phyloP scores from a whole-genome alignment of 805 yeast species.

The Danielozyma ontarioensis region DNA sequence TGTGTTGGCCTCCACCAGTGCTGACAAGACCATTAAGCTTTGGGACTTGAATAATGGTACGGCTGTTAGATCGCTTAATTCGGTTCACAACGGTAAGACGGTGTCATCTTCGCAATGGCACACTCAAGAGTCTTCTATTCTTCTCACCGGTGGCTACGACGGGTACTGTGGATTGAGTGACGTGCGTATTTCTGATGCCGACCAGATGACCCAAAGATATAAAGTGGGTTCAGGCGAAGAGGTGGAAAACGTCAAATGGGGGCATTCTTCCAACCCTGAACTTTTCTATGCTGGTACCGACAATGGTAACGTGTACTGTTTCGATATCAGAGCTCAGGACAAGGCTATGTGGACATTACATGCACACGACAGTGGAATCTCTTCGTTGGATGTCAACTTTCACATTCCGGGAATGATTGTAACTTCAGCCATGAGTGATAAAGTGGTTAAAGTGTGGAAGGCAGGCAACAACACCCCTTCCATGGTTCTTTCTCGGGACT shows the following conservation, averaged over 20 bases:
- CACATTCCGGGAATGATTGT: conserved; percentile 68
- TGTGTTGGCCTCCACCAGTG: conserved; percentile 89
- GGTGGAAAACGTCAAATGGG: conserved; percentile 79
- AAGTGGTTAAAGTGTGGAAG: conserved; percentile 83
- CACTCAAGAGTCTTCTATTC: conserved; percentile 52
- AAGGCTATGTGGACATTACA: conserved; percentile 91
- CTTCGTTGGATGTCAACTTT: conserved; percentile 67
- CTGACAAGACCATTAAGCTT: conserved; percentile 88
- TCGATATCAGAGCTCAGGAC: conserved; percentile 68
- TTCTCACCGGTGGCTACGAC: conserved; percentile 93
- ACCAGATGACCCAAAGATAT: conserved; percentile 59
- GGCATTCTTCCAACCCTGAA: conserved; percentile 39
- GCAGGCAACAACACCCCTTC: conserved; percentile 59
- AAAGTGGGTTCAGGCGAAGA: conserved; percentile 67
- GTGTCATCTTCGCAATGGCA: conserved; percentile 92
- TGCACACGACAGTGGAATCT: conserved; percentile 94
- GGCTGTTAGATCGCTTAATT: conserved; percentile 72
- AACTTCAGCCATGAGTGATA: conserved; percentile 91
- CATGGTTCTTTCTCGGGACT: conserved; percentile 85
- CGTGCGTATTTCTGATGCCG: conserved; percentile 66
- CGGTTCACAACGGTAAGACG: conserved; percentile 69
- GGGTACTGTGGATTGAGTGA: conserved; percentile 77
- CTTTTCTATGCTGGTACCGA: conserved; percentile 86
- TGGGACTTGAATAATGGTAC: conserved; percentile 82
- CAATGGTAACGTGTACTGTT: conserved; percentile 81